A percentile compares a stretch with the other conserved stretches of the same genome.
Conservation (phyloP, 2,329 filamentous ascomycete species). For the Bipolaris sorokiniana region DNA sequence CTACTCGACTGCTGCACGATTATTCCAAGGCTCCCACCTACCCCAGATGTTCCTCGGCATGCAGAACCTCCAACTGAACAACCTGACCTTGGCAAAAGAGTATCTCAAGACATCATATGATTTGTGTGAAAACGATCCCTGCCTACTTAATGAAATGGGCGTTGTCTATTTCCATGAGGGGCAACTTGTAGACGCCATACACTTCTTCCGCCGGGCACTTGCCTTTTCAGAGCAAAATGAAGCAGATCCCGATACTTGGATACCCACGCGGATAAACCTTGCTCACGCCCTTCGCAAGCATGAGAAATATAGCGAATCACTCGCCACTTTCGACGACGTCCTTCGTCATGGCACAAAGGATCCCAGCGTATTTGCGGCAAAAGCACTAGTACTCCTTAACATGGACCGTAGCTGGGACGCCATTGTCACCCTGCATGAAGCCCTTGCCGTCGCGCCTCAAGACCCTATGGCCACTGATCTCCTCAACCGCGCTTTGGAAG, state of each 20-base stretch:
- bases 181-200: constrained; percentile 74
- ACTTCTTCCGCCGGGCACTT: constrained; percentile 79
- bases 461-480: constrained; percentile 82
- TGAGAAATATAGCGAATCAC: constrained; percentile 70
- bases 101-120: constrained; percentile 89
- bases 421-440: constrained; percentile 82
- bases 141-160: constrained; percentile 94
- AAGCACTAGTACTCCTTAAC: constrained; percentile 84
- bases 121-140: constrained; percentile 81
- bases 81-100: constrained; percentile 90
- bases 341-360: constrained; percentile 82
- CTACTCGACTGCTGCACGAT: constrained; percentile 89
- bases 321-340: constrained; percentile 85
- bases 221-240: constrained; percentile 79
- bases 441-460: constrained; percentile 77
- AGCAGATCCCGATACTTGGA: constrained; percentile 80
- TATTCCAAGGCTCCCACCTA: constrained; percentile 96
- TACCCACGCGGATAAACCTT: constrained; percentile 85
- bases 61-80: constrained; percentile 96
- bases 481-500: constrained; percentile 68
- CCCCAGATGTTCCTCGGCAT: constrained; percentile 96
- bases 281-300: constrained; percentile 83
- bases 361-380: constrained; percentile 77
- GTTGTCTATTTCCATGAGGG: constrained; percentile 95
- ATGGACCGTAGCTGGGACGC: constrained; percentile 76